Base-by-base conservation (phyloP, 2,329 filamentous ascomycete genomes). In the Aspergillus pseudotamarii region DNA sequence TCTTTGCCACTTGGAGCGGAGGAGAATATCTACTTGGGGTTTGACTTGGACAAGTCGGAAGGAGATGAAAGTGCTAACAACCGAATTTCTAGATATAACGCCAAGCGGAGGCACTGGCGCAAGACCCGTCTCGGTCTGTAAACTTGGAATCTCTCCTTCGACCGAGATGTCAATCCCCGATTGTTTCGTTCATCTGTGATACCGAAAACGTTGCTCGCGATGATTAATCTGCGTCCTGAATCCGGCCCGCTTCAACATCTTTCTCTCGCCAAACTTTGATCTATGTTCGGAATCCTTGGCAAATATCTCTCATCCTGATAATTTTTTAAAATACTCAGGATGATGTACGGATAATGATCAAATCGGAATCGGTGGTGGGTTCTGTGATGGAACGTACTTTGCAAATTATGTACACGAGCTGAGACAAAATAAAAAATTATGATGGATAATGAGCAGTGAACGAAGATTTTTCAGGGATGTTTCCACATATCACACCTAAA, bases 91-190 rank as follows among this genome's bases (percentile, higher is more conserved):
- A 99, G 95, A 87, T 99, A 99, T 91, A 99, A 99, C 88, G 94
- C 95, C 79, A 99, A 99, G 92, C 88, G 95, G 85, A 92, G 95
- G 86, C 95, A 99, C 84, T 99, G 95, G 95, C 93, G 95, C 88
- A 99, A 99, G 94, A 98, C 95, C 82, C 91, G 93, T 82, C 93
- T 99, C 85, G 93, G 93, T 81, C 96, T 99, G 88, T 99, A 95
- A 88, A 88, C 84, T 71, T 64, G 69, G 64, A 57, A 48, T 46
- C 61, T 86, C 82, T 78, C 76, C 73, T n/a, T 73, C 72, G 71
- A 69, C 71, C 71, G 70, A 73, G 69, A 69, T 72, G 67, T 69
- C 69, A 63, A 61, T 68, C 60, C 64, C 62, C 71, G 66, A 72
- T 66, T 68, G 63, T 66, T 66, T 71, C 67, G 72, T 70, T 69